Evolutionary conservation across 2,329 filamentous ascomycete species (phyloP).

Genomic region (Alternaria metachromatica): DNA sequence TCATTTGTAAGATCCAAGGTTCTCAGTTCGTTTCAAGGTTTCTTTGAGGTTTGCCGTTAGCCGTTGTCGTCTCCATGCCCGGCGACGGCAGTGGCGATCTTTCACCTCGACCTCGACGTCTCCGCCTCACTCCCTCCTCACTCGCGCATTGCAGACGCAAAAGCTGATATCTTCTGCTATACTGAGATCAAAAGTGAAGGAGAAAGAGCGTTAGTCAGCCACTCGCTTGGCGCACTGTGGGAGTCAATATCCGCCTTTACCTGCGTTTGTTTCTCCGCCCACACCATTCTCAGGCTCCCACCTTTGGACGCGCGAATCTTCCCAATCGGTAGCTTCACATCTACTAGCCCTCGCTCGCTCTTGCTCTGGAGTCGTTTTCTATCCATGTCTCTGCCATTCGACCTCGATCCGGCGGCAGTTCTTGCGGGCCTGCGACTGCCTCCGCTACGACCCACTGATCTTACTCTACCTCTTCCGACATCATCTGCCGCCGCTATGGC

Average conservation of each 20-base stretch:
- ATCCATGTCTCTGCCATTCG: background rate
- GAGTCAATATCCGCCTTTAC: background rate
- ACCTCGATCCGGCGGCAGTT: background rate
- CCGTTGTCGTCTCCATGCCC: background rate
- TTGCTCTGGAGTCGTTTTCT: background rate
- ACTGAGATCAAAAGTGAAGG: background rate
- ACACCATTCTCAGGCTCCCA: background rate
- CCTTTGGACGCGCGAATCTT: accelerated
- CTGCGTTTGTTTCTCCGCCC: background rate
- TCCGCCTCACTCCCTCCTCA: background rate
- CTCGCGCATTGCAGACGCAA: background rate
- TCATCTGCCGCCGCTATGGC: background rate
- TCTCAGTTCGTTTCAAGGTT: accelerated
- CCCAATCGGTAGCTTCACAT: background rate
- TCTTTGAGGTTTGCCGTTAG: background rate
- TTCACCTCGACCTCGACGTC: background rate
- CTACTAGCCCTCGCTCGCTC: accelerated
- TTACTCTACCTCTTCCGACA: no score
- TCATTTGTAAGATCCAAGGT: background rate
- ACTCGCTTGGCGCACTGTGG: background rate
- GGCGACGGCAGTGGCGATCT: background rate
- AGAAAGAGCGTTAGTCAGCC: background rate
- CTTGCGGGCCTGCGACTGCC: background rate
- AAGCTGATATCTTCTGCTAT: accelerated
- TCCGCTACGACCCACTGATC: background rate